Evolutionary conservation across 2,329 filamentous ascomycete genomes (phyloP).

Genomic region (Colletotrichum sublineola): DNA sequence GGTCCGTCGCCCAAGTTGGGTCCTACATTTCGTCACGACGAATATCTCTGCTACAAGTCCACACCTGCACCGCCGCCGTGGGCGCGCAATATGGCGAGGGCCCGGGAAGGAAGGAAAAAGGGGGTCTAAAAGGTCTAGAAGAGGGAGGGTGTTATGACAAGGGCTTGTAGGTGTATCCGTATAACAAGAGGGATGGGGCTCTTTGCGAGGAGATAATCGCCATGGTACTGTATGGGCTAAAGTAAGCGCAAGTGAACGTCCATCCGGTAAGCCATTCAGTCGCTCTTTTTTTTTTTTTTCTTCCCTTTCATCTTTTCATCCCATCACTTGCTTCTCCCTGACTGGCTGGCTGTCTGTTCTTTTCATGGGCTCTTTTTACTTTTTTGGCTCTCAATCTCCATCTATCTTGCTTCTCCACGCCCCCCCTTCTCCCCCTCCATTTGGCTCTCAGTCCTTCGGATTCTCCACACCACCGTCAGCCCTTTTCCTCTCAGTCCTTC

Average conservation of each 20-base stretch:
- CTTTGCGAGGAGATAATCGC: background rate
- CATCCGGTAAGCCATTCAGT: constrained; percentile 18
- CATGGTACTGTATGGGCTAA: constrained; percentile 13
- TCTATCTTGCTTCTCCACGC: constrained; percentile 6
- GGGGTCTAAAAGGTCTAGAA: constrained; percentile 31
- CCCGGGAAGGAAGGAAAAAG: constrained; percentile 4
- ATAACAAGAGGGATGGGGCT: constrained; percentile 19
- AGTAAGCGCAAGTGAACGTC: constrained; percentile 17
- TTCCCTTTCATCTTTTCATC: constrained; percentile 36
- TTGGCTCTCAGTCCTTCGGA: constrained; percentile 39
- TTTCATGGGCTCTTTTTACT: constrained; percentile 29
- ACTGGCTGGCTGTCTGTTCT: constrained; percentile 15
- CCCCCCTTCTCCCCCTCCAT: background rate
- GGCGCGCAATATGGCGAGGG: constrained; percentile 25
- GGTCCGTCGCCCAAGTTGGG: constrained; percentile 20
- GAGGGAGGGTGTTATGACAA: constrained; percentile 32
- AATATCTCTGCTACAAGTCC: constrained; percentile 42
- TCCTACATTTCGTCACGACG: constrained; percentile 34
- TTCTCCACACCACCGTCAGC: constrained; percentile 41
- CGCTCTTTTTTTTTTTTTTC: constrained; percentile 2
- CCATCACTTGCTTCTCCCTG: constrained; percentile 25
- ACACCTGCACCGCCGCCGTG: constrained; percentile 38
- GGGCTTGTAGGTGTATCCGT: constrained; percentile 33
- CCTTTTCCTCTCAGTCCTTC: constrained; percentile 19
- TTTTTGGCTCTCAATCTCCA: constrained; percentile 16